Evolutionary conservation across 2,329 filamentous ascomycete species (phyloP).

Genomic region (Paraphaeosphaeria sporulosa): DNA sequence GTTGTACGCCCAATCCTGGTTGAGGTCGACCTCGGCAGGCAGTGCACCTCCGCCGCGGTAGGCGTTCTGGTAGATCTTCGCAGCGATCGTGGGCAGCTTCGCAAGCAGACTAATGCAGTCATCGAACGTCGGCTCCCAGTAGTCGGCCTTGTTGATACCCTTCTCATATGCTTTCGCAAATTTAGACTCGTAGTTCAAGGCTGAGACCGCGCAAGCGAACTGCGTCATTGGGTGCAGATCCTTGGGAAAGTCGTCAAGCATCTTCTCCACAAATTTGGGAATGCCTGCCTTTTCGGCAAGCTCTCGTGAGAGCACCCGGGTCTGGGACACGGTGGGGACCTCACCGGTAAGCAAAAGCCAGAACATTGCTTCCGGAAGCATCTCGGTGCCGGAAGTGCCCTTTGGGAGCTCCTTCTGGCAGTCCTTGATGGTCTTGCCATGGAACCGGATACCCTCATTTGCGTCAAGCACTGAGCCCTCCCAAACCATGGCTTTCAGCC

Average conservation of each 20-base stretch:
- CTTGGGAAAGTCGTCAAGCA: slow-evolving; percentile 88
- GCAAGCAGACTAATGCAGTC: slow-evolving; percentile 92
- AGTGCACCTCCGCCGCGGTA: slow-evolving; percentile 78
- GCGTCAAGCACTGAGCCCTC: slow-evolving; percentile 96
- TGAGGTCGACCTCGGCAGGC: slow-evolving; percentile 76
- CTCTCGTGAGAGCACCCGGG: slow-evolving; percentile 82
- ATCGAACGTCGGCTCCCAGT: slow-evolving; percentile 98
- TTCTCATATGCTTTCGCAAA: slow-evolving; percentile 94
- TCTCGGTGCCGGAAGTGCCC: slow-evolving; percentile 89
- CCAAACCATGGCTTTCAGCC: slow-evolving; percentile 98
- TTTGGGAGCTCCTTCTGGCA: slow-evolving; percentile 94
- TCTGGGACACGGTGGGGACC: slow-evolving; percentile 82
- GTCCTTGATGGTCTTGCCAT: slow-evolving; percentile 97
- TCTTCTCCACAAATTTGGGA: slow-evolving; percentile 81
- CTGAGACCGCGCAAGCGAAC: slow-evolving; percentile 91
- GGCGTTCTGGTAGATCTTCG: slow-evolving; percentile 95
- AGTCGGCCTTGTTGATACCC: slow-evolving; percentile 92
- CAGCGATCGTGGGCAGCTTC: slow-evolving; percentile 95
- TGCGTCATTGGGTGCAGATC: slow-evolving; percentile 98
- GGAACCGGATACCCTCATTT: slow-evolving; percentile 97
- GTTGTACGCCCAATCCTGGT: slow-evolving; percentile 98
- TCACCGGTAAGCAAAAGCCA: slow-evolving; percentile 95
- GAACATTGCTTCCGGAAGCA: slow-evolving; percentile 99
- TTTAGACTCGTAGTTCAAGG: slow-evolving; percentile 92
- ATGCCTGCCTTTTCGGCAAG: slow-evolving; percentile 86